phyloP scores from a whole-genome alignment of 139 green algal species.

The Auxenochlorella pyrenoidosa region DNA sequence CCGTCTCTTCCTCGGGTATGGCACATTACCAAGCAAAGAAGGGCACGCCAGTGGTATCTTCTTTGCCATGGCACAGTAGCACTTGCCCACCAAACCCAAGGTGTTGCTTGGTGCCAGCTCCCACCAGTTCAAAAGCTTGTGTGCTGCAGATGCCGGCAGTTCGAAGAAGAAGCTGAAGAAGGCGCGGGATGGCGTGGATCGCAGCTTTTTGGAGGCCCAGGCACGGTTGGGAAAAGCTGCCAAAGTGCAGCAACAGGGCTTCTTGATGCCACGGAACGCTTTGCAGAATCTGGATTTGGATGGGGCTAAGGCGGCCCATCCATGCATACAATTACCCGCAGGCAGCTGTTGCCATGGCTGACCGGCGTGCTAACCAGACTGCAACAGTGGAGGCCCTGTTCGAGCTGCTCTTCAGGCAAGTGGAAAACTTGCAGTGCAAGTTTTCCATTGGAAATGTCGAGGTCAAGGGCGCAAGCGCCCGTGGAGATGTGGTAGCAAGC shows the following conservation, averaged over 20 bases:
- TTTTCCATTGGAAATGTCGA: too few species aligned
- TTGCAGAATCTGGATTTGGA: too few species aligned
- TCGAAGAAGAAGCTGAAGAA: conserved; percentile 50
- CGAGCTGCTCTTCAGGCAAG: conserved; percentile 74
- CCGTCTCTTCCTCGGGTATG: not conserved
- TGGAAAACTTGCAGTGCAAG: not conserved
- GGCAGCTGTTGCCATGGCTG: conserved; percentile 30
- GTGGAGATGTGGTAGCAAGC: too few species aligned
- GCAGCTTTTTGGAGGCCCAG: conserved; percentile 71
- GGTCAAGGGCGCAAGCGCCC: not conserved
- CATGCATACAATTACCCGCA: not conserved
- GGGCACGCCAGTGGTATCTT: not conserved
- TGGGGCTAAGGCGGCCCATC: not conserved
- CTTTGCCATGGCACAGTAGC: too few species aligned
- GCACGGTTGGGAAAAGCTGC: not conserved
- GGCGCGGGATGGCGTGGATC: conserved; percentile 62
- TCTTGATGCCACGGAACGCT: too few species aligned
- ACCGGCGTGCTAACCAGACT: conserved; percentile 28
- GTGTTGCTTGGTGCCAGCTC: too few species aligned
- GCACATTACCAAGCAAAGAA: not conserved
- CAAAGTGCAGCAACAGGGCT: not conserved
- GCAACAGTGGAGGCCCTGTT: conserved; percentile 80
- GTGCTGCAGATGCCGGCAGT: conserved; percentile 33
- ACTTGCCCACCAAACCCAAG: too few species aligned
- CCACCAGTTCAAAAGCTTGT: too few species aligned